Evolutionary conservation across 2,329 filamentous ascomycete genomes (phyloP).

Genomic region (Drechslerella stenobrocha): DNA sequence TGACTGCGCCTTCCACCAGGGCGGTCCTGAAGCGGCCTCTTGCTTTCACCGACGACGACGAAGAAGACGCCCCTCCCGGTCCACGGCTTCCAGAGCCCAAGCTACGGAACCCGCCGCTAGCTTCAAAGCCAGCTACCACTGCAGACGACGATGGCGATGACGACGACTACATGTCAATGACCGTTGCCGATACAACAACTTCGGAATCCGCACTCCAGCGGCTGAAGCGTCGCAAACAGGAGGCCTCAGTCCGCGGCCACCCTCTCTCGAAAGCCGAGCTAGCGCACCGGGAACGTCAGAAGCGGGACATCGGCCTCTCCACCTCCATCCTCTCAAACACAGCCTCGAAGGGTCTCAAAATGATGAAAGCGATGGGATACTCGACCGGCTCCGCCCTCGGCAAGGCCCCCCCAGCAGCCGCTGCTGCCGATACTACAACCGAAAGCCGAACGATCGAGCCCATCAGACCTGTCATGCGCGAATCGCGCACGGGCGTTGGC

Average conservation of each 20-base stretch:
- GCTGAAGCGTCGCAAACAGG: conserved; percentile 35
- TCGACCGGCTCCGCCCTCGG: conserved; percentile 74
- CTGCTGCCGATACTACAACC: conserved; percentile 5
- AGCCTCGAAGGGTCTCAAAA: conserved; percentile 75
- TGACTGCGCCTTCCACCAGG: conserved; percentile 20
- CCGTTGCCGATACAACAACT: conserved; percentile 69
- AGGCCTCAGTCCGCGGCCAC: conserved; percentile 69
- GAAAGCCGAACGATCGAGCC: conserved; percentile 60
- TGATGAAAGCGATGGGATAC: conserved; percentile 98
- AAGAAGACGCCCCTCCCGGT: conserved; percentile 38
- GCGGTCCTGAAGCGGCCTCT: conserved; percentile 8
- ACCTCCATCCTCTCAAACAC: conserved; percentile 69
- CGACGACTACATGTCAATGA: conserved; percentile 98
- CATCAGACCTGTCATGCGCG: conserved; percentile 69
- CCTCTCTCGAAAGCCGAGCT: conserved; percentile 81
- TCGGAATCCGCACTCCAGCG: conserved; percentile 33
- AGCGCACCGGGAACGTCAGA: conserved; percentile 71
- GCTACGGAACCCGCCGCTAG: conserved; percentile 10
- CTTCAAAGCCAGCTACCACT: not conserved
- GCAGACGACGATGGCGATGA: conserved; percentile 66
- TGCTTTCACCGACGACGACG: conserved; percentile 29
- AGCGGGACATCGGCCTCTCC: conserved; percentile 74
- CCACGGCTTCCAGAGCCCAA: conserved; percentile 25
- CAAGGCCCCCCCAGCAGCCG: conserved; percentile 57
- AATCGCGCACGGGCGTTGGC: conserved; percentile 82